Evolutionary conservation across 495 filamentous ascomycete species (phyloP).

Genomic region (Penicillium antarcticum): DNA sequence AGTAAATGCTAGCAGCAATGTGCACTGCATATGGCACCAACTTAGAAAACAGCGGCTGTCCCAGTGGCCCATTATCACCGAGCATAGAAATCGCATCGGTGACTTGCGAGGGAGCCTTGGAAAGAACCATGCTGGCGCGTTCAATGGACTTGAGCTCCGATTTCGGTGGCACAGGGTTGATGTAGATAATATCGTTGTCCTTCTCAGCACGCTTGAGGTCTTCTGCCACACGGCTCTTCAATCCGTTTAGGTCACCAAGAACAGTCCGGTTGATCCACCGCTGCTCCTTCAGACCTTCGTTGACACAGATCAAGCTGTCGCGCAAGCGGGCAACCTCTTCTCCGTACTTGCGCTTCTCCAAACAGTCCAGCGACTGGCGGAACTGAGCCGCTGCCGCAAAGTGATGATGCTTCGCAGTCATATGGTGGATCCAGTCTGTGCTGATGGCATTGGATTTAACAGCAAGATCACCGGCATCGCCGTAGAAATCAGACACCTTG

Average conservation of each 20-base stretch:
- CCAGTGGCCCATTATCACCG: constrained; percentile 74
- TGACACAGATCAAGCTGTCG: constrained; percentile 78
- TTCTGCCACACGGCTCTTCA: constrained; percentile 79
- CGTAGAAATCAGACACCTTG: constrained; percentile 90
- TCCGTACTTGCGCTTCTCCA: constrained; percentile 93
- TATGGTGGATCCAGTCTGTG: constrained; percentile 96
- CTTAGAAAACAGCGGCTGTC: constrained; percentile 82
- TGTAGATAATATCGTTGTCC: constrained; percentile 94
- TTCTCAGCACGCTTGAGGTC: constrained; percentile 91
- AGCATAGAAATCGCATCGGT: constrained; percentile 75
- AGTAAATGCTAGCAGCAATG: constrained; percentile 91
- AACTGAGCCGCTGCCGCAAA: constrained; percentile 96
- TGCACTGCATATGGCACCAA: constrained; percentile 96
- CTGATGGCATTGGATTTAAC: constrained; percentile 86
- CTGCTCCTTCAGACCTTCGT: constrained; percentile 82
- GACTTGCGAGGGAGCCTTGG: constrained; percentile 78
- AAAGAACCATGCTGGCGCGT: constrained; percentile 81
- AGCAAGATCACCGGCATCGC: constrained; percentile 76
- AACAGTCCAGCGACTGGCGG: constrained; percentile 84
- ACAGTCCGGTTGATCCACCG: constrained; percentile 84
- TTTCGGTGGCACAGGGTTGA: constrained; percentile 80
- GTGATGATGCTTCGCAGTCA: constrained; percentile 95
- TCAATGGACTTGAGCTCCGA: constrained; percentile 82
- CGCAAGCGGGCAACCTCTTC: constrained; percentile 88
- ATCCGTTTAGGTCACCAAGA: constrained; percentile 72